Evolutionary conservation across 2,329 filamentous ascomycete species (phyloP).

Genomic region (Penicillium brevicompactum): DNA sequence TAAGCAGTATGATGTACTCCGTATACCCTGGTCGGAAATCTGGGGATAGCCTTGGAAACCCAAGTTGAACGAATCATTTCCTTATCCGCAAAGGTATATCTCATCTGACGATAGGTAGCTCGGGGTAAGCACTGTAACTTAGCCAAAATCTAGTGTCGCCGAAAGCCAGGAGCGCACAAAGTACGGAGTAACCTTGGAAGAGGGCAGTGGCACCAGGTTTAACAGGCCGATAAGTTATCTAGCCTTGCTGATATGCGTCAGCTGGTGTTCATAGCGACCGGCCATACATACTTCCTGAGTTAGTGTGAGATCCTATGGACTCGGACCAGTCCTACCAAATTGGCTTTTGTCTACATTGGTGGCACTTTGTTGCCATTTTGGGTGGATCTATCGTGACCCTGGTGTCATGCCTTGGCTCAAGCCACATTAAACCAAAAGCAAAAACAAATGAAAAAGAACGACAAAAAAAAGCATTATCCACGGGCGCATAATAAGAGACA

Average conservation of each 20-base stretch:
- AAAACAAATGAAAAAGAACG: background rate
- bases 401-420: background rate
- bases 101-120: background rate
- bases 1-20: too few species aligned
- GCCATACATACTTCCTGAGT: background rate
- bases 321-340: background rate
- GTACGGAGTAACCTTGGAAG: background rate
- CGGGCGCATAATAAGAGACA: background rate
- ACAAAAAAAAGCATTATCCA: background rate
- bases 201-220: too few species aligned
- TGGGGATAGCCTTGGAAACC: too few species aligned
- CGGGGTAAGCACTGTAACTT: background rate
- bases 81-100: background rate
- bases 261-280: background rate
- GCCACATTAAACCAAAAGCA: background rate
- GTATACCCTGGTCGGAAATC: too few species aligned
- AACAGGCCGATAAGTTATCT: background rate
- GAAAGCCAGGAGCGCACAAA: too few species aligned
- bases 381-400: constrained; percentile 7
- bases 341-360: background rate
- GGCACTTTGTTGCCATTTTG: background rate
- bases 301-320: background rate
- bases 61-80: too few species aligned
- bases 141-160: too few species aligned
- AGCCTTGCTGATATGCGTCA: background rate